Evolutionary conservation across 495 filamentous ascomycete species (phyloP).

Genomic region (Diplogelasinospora grovesii): DNA sequence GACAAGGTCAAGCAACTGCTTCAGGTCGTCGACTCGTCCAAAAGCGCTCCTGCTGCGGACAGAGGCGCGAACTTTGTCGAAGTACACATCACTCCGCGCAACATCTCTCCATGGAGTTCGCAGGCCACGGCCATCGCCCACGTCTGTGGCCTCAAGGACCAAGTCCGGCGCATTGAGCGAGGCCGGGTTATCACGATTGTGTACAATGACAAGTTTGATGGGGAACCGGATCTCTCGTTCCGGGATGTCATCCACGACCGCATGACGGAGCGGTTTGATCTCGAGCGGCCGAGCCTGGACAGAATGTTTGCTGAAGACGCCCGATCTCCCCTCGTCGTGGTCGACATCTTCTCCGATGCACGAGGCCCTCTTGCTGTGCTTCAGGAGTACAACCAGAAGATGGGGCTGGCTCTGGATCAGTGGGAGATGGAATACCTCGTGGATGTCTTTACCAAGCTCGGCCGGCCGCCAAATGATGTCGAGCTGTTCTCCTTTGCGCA

Average conservation of each 20-base stretch:
- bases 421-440: slow-evolving; percentile 93
- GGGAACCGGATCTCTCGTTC: slow-evolving; percentile 54
- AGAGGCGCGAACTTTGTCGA: too few relatives aligned
- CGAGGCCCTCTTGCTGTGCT: slow-evolving; percentile 62
- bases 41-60: slow-evolving; percentile 10
- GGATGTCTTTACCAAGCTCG: slow-evolving; percentile 68
- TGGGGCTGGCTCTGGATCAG: slow-evolving; percentile 80
- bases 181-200: slow-evolving; percentile 65
- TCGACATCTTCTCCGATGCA: slow-evolving; percentile 58
- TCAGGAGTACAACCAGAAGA: slow-evolving; percentile 69
- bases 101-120: slow-evolving; percentile 95
- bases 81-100: slow-evolving; percentile 56
- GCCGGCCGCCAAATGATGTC: slow-evolving; percentile 75
- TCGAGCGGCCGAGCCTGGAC: slow-evolving; percentile 57
- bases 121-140: slow-evolving; percentile 90
- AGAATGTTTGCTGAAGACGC: slow-evolving; percentile 73
- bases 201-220: slow-evolving; percentile 37
- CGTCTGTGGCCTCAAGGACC: slow-evolving; percentile 73
- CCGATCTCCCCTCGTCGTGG: slow-evolving; percentile 61
- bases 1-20: slow-evolving; percentile 37
- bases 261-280: slow-evolving; percentile 79
- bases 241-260: slow-evolving; percentile 76
- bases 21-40: slow-evolving; percentile 19
- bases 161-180: slow-evolving; percentile 79
- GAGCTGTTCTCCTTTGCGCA: slow-evolving; percentile 99